Conservation (phyloP, 2,329 filamentous ascomycete genomes). For the Ustulina deusta region DNA sequence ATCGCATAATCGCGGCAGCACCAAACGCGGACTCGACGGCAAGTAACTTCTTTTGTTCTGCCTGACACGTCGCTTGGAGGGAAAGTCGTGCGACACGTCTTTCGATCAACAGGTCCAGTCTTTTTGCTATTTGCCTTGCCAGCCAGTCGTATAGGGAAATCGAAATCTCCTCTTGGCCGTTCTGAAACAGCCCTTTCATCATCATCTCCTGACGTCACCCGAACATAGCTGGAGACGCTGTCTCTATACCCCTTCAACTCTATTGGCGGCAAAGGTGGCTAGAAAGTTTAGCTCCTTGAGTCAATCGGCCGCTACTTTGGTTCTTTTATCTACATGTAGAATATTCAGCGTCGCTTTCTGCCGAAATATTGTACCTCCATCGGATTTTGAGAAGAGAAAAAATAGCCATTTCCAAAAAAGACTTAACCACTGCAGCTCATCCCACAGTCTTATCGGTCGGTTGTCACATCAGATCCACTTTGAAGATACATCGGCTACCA, state of each 20-base stretch:
- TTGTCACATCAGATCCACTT: conserved; percentile 22
- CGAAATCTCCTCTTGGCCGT: conserved; percentile 20
- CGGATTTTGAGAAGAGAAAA: conserved; percentile 1
- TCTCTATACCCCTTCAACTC: conserved; percentile 13
- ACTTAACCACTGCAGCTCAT: not conserved
- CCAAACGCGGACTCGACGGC: conserved; percentile 9
- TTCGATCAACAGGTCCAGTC: conserved; percentile 26
- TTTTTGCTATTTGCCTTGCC: conserved; percentile 9
- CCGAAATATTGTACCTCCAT: conserved; percentile 8
- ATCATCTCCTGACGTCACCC: conserved; percentile 34
- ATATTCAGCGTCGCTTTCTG: not conserved
- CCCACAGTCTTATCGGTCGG: conserved; percentile 31
- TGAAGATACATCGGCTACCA: conserved; percentile 9
- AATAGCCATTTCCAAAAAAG: conserved; percentile 7
- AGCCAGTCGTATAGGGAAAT: conserved; percentile 14
- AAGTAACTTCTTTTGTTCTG: conserved; percentile 10
- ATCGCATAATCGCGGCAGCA: conserved; percentile 14
- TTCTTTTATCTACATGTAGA: not conserved
- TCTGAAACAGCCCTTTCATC: conserved; percentile 32
- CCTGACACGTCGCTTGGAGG: conserved; percentile 19
- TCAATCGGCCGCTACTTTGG: conserved; percentile 28
- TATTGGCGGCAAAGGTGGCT: conserved; percentile 17
- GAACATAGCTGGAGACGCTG: conserved; percentile 4
- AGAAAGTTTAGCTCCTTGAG: conserved; percentile 14
- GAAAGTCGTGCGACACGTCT: conserved; percentile 30